Percentiles rank a stretch among this genome's conserved stretches.
phyloP scores from a whole-genome alignment of 169 alveolate genomes.

The Plasmodium chabaudi region DNA sequence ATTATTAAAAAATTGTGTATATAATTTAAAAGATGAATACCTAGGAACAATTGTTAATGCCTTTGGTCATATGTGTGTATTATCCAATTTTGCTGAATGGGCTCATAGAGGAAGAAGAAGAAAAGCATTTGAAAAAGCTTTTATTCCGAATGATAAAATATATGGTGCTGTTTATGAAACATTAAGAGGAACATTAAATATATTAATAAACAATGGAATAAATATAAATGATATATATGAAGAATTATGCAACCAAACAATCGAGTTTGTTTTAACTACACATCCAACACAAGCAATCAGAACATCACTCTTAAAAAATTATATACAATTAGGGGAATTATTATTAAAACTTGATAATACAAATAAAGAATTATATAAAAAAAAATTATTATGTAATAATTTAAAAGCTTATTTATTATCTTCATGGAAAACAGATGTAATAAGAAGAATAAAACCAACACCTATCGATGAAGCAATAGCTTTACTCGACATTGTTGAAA shows the following conservation, averaged over 20 bases:
- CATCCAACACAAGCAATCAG: constrained; percentile 89
- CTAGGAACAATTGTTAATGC: constrained; percentile 79
- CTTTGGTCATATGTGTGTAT: constrained; percentile 81
- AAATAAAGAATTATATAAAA: constrained; percentile 80
- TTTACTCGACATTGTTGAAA: constrained; percentile 79
- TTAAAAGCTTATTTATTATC: constrained; percentile 79
- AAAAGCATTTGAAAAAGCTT: constrained; percentile 77
- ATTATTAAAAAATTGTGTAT: constrained; percentile 25
- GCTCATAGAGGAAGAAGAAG: constrained; percentile 85
- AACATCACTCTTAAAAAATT: constrained; percentile 81
- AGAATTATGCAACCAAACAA: constrained; percentile 76
- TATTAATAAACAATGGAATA: constrained; percentile 74
- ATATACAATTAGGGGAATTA: constrained; percentile 81
- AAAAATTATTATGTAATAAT: constrained; percentile 77
- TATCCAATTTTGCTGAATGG: constrained; percentile 82
- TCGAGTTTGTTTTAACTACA: constrained; percentile 87
- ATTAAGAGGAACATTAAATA: constrained; percentile 76
- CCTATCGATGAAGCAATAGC: constrained; percentile 85
- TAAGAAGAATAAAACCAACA: constrained; percentile 87
- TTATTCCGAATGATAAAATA: constrained; percentile 70
- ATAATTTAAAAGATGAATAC: constrained; percentile 40
- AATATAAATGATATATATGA: constrained; percentile 78
- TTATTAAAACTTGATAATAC: constrained; percentile 80
- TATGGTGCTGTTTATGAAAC: constrained; percentile 66
- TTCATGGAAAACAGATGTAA: constrained; percentile 86